A percentile compares a stretch with the other conserved stretches of the same genome.
phyloP scores from a whole-genome alignment of 2,329 filamentous ascomycete genomes.

The Fonsecaea multimorphosa region DNA sequence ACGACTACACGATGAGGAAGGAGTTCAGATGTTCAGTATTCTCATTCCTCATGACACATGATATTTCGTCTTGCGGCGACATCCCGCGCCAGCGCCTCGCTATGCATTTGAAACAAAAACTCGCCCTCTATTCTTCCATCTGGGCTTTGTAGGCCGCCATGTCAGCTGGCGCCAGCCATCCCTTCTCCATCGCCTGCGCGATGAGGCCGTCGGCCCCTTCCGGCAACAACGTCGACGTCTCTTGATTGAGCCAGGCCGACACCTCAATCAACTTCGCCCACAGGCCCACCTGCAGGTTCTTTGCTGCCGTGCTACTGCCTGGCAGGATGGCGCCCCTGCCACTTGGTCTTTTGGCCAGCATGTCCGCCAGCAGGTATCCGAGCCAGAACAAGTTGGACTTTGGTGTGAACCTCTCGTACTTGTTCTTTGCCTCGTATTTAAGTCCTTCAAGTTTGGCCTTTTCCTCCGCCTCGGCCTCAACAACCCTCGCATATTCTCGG shows the following conservation, averaged over 20 bases:
- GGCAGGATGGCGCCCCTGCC: constrained; percentile 25
- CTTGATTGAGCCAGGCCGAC: constrained; percentile 23
- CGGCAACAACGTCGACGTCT: constrained; percentile 23
- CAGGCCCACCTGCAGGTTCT: constrained; percentile 34
- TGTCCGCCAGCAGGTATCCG: constrained; percentile 64
- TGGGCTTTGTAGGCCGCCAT: constrained; percentile 35
- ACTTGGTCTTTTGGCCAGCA: constrained; percentile 47
- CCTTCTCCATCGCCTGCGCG: constrained; percentile 25
- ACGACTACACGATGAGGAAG: not conserved
- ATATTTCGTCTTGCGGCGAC: not conserved
- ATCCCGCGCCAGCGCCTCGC: constrained; percentile 46
- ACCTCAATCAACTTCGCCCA: constrained; percentile 33
- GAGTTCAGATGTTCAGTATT: constrained; percentile 1
- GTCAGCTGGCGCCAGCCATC: constrained; percentile 34
- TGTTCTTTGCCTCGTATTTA: constrained; percentile 44
- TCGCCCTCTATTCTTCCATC: constrained; percentile 31
- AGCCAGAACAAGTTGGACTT: constrained; percentile 69
- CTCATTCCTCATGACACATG: constrained; percentile 28
- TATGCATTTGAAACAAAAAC: constrained; percentile 49
- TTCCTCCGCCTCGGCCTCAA: constrained; percentile 37
- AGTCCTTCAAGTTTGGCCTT: constrained; percentile 42
- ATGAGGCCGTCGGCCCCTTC: constrained; percentile 33
- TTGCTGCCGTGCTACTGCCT: constrained; percentile 30
- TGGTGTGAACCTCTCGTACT: constrained; percentile 64
- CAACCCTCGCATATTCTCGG: constrained; percentile 25